These are phyloP conservation scores for Talaromyces sp. DNA, from an alignment of 2,329 filamentous ascomycete genomes.

Conservation along the genomic window DNA sequence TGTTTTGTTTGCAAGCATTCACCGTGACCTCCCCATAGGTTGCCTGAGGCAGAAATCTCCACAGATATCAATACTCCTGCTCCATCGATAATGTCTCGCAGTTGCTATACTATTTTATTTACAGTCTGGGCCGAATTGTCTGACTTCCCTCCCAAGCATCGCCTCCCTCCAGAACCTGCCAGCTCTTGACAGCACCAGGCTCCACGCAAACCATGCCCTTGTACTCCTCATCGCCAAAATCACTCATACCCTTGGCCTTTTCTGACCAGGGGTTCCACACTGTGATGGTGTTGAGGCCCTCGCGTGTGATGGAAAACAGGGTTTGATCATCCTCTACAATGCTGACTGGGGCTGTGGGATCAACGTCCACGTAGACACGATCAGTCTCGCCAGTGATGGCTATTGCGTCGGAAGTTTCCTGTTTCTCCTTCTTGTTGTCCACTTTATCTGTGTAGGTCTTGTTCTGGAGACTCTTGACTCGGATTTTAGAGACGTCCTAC, in stretches of 20 bases:
- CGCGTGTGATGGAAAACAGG: slow-evolving; percentile 68
- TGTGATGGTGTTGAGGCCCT: slow-evolving; percentile 81
- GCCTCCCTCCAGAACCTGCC: slow-evolving; percentile 79
- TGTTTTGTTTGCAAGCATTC: too few species aligned
- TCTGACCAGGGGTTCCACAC: slow-evolving; percentile 97
- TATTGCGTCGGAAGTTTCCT: slow-evolving; percentile 60
- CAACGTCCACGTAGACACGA: slow-evolving; percentile 70
- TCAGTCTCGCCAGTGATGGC: slow-evolving; percentile 76
- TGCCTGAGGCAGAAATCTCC: too few species aligned
- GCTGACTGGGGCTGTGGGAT: slow-evolving; percentile 42
- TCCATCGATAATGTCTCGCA: too few species aligned
- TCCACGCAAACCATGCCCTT: slow-evolving; percentile 94
- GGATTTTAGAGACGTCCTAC: slow-evolving; percentile 72
- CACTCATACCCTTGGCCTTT: slow-evolving; percentile 73
- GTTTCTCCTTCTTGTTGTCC: slow-evolving; percentile 56
- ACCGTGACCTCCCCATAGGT: too few species aligned
- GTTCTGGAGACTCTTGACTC: slow-evolving; percentile 69
- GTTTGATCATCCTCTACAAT: slow-evolving; percentile 46
- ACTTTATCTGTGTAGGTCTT: slow-evolving; percentile 82
- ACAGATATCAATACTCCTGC: too few species aligned
- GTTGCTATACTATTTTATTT: too few species aligned
- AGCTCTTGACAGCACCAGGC: slow-evolving; percentile 74
- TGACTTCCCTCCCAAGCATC: slow-evolving; percentile 62
- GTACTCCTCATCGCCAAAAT: slow-evolving; percentile 85
- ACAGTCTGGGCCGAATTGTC: slow-evolving; percentile 41